Evolutionary conservation across 176 grass and related monocot species (phyloP).

Genomic region (Phragmites australis): DNA sequence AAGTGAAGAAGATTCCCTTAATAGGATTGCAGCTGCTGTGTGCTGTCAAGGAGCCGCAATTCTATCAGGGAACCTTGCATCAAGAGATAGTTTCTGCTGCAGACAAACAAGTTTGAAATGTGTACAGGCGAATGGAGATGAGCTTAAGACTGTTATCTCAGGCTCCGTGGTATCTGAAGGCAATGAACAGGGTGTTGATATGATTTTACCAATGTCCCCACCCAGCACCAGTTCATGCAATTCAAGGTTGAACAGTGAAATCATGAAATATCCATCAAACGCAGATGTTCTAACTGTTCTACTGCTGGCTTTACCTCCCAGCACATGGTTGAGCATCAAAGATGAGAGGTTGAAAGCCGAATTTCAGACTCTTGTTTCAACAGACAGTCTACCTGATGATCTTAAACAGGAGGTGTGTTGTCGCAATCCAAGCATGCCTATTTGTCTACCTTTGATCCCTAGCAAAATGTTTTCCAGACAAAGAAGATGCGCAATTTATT

Average conservation of each 20-base stretch:
- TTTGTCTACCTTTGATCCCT: conserved; percentile 33
- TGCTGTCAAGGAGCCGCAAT: conserved; percentile 78
- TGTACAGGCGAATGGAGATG: conserved; percentile 46
- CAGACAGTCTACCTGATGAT: conserved; percentile 55
- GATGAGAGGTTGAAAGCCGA: conserved; percentile 51
- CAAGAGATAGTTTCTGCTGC: conserved; percentile 59
- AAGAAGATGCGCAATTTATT: neutral
- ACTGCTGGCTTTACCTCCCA: conserved; percentile 65
- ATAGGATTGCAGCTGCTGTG: conserved; percentile 46
- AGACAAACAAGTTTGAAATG: conserved; percentile 57
- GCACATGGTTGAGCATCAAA: conserved; percentile 53
- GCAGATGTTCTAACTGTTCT: conserved; percentile 69
- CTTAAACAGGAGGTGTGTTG: conserved; percentile 67
- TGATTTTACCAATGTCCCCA: conserved; percentile 58
- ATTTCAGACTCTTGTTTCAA: conserved; percentile 67
- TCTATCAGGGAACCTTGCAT: conserved; percentile 46
- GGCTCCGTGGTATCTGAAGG: conserved; percentile 44
- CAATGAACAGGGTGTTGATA: conserved; percentile 52
- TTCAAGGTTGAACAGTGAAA: conserved; percentile 32
- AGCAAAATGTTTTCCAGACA: conserved; percentile 20
- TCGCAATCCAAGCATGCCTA: conserved; percentile 8
- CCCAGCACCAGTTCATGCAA: neutral
- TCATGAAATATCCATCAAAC: conserved; percentile 52
- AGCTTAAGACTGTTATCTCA: conserved; percentile 44
- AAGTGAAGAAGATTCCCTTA: conserved; percentile 40